phyloP scores from a whole-genome alignment of 805 yeast species.

The Wickerhamiella kurtzmanii region DNA sequence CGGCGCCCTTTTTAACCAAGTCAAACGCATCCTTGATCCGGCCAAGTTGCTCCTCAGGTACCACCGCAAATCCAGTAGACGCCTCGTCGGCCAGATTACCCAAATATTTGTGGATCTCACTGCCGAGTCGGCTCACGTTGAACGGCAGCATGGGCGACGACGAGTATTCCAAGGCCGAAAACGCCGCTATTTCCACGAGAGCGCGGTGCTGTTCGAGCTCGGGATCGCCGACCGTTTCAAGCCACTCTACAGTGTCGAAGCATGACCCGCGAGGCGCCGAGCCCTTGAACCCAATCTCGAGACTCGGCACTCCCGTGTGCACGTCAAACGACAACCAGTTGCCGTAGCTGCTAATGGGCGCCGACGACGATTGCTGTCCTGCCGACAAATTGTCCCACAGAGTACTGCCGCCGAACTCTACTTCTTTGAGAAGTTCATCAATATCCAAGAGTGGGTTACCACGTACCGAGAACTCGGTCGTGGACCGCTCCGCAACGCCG shows the following conservation, averaged over 20 bases:
- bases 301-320: conserved; percentile 52
- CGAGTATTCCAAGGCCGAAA: conserved; percentile 41
- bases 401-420: conserved; percentile 9
- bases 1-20: conserved; percentile 22
- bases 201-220: conserved; percentile 42
- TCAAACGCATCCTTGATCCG: conserved; percentile 15
- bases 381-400: conserved; percentile 9
- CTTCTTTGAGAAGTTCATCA: conserved; percentile 34
- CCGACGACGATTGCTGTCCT: not conserved
- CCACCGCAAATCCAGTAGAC: conserved; percentile 7
- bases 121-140: conserved; percentile 37
- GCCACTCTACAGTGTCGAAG: conserved; percentile 48
- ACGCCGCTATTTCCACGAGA: conserved; percentile 42
- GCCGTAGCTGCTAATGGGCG: conserved; percentile 26
- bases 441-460: conserved; percentile 48
- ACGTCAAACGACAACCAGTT: conserved; percentile 58
- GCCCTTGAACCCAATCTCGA: conserved; percentile 43
- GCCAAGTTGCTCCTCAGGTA: conserved; percentile 14
- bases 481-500: conserved; percentile 32
- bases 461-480: conserved; percentile 38
- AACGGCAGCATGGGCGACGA: conserved; percentile 71
- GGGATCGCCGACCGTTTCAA: conserved; percentile 40
- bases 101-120: conserved; percentile 32
- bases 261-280: conserved; percentile 43
- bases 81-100: conserved; percentile 36